Percentiles rank a stretch among this genome's conserved stretches.
phyloP scores from a whole-genome alignment of 2,329 filamentous ascomycete species.

The Fusarium keratoplasticum region DNA sequence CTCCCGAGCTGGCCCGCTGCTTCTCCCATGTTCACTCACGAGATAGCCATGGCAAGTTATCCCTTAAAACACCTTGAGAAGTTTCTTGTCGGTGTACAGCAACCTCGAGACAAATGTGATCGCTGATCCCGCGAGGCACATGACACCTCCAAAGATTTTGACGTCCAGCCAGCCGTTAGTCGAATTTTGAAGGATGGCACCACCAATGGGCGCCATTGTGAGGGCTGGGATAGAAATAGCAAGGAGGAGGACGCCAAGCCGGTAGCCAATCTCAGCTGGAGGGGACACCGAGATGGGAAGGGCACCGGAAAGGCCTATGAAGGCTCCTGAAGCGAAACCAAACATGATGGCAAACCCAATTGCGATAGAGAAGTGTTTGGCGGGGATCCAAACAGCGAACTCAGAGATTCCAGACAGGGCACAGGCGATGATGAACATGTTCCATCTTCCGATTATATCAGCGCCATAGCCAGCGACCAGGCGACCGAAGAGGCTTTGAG shows the following conservation, averaged over 20 bases:
- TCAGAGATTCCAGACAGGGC: background rate
- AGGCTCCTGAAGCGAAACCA: background rate
- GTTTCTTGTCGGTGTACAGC: background rate
- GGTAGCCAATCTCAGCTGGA: background rate
- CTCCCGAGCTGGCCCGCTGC: no score
- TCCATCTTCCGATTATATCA: background rate
- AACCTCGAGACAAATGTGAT: background rate
- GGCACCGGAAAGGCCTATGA: background rate
- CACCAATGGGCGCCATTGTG: background rate
- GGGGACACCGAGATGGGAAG: background rate
- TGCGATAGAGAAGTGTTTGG: background rate
- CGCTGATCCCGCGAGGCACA: background rate
- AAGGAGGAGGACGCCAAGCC: accelerated
- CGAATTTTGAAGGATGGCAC: background rate
- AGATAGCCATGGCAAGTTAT: background rate
- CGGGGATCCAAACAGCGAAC: background rate
- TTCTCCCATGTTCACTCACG: no score
- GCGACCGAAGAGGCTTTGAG: background rate
- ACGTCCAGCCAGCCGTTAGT: background rate
- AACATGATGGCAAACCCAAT: background rate
- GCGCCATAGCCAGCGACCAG: background rate
- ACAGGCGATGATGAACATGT: background rate
- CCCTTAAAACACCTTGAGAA: background rate
- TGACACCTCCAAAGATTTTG: background rate
- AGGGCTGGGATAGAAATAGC: background rate